phyloP scores from a whole-genome alignment of 495 filamentous ascomycete species.

The Tetracladium marchalianum region DNA sequence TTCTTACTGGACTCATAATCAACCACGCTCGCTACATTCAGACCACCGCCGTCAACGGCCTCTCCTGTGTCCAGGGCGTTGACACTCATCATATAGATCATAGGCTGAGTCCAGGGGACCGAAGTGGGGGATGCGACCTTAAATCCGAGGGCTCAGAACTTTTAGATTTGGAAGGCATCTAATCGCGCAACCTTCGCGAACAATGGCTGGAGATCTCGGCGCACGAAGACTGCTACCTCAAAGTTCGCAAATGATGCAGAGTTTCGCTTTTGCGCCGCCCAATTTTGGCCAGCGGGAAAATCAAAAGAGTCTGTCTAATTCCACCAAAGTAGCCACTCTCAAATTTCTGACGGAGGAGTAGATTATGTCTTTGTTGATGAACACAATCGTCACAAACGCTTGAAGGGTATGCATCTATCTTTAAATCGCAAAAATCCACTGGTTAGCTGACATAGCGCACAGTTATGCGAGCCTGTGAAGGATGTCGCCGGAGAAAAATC shows the following conservation, averaged over 20 bases:
- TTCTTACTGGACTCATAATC: no score
- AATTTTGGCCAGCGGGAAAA: conserved; percentile 48
- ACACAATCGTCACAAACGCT: conserved; percentile 92
- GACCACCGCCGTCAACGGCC: no score
- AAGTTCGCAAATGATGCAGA: conserved; percentile 37
- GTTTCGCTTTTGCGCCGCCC: conserved; percentile 50
- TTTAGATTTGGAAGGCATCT: background rate
- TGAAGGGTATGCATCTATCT: conserved; percentile 63
- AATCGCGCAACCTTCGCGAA: conserved; percentile 2
- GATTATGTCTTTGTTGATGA: conserved; percentile 99
- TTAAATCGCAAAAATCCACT: conserved; percentile 4
- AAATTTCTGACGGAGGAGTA: conserved; percentile 22
- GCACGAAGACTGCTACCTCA: conserved; percentile 49
- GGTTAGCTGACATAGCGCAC: conserved; percentile 15
- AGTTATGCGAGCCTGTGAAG: conserved; percentile 99
- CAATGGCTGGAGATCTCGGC: conserved; percentile 47
- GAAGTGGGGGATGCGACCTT: background rate
- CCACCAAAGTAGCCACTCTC: background rate
- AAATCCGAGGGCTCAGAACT: background rate
- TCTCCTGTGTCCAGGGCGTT: no score
- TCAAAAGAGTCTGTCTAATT: conserved; percentile 48
- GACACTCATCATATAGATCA: no score
- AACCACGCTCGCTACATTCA: no score
- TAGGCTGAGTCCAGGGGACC: background rate
- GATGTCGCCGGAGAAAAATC: conserved; percentile 82